Evolutionary conservation across 768 basidiomycete genomes (phyloP).

Genomic region (Rhodotorula toruloides): DNA sequence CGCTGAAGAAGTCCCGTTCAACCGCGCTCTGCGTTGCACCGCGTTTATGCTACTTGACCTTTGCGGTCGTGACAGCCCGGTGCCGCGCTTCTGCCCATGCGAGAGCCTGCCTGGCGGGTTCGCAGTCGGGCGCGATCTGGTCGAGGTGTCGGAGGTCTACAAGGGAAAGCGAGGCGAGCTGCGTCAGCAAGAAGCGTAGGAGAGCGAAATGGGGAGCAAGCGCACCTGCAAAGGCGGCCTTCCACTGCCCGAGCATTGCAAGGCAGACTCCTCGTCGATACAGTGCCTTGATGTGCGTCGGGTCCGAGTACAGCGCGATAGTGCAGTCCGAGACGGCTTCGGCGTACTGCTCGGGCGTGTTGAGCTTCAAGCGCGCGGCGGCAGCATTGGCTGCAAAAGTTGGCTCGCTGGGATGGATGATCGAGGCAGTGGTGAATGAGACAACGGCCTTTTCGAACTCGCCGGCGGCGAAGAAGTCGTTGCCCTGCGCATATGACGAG

Average conservation of each 20-base stretch:
- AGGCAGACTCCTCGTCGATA: conserved; percentile 31
- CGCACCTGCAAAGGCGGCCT: conserved; percentile 26
- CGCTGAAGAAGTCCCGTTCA: no score
- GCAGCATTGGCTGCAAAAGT: conserved; percentile 28
- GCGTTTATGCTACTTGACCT: not conserved
- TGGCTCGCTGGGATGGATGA: conserved; percentile 23
- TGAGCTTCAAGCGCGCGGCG: conserved; percentile 33
- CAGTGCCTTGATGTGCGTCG: conserved; percentile 26
- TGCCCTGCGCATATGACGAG: conserved; percentile 4
- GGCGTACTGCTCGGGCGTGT: conserved; percentile 26
- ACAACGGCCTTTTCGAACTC: conserved; percentile 31
- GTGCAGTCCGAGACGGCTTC: conserved; percentile 36
- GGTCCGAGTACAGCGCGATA: conserved; percentile 23
- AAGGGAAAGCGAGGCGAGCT: no score
- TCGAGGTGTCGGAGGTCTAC: conserved; percentile 26
- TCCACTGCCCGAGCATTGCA: conserved; percentile 20
- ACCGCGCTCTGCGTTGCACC: no score
- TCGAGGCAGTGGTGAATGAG: conserved; percentile 24
- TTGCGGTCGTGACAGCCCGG: conserved; percentile 2
- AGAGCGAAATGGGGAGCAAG: not conserved
- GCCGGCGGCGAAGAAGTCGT: conserved; percentile 27
- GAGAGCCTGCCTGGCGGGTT: conserved; percentile 26
- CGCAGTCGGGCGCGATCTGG: conserved; percentile 10
- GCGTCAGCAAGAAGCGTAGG: not conserved
- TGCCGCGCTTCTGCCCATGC: conserved; percentile 20